Evolutionary conservation across 768 basidiomycete genomes (phyloP), one percentile per base, ranked within the genome.

Genomic region (Dacryopinax primogenitus): DNA sequence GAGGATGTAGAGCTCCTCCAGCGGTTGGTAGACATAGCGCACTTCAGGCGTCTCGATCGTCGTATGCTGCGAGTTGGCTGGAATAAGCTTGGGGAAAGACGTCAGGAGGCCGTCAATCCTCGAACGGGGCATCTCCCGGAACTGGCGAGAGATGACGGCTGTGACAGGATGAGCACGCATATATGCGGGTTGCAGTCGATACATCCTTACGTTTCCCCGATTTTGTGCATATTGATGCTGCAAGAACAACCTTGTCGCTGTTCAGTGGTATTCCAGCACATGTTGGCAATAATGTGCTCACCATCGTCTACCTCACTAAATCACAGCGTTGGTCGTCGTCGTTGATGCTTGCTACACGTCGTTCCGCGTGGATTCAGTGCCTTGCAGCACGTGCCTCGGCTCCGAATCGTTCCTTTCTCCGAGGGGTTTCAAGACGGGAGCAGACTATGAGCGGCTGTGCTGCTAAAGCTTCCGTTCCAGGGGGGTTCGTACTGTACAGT

Each of bases 141-240:
- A 98, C 72, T 97, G 94, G 67, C 96, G 88, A 68, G 94, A 97
- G 68, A 98, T 85, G 23, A 99, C 88, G 69, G 92, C 95, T 97
- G 73, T 4, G 44, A n/a, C 1, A 28, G 3, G 18, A 11, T 44
- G 28, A 37, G 26, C 23, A 34, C 61, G 28, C 37, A 39, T 44
- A 41, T 45, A 18, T 33, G n/a, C n/a, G n/a, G n/a, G n/a, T n/a
- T n/a, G n/a, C n/a, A n/a, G n/a, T n/a, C 21, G 44, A 1, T 66
- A n/a, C 33, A 58, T 76, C n/a, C 83, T 68, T 69, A 90, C 92
- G 86, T 82, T 94, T 93, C 13, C 92, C 93, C 72, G 85, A 88
- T 76, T 92, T 93, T 62, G 92, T 92, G 75, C 91, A 92, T 83
- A 96, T 92, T 68, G 90, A 92, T 33, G 92, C 90, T 70, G 92